A percentile compares a stretch with the other conserved stretches of the same genome.
These are phyloP conservation scores for Areca catechu DNA, from an alignment of 176 grass and related monocot genomes.

Conservation along the genomic window DNA sequence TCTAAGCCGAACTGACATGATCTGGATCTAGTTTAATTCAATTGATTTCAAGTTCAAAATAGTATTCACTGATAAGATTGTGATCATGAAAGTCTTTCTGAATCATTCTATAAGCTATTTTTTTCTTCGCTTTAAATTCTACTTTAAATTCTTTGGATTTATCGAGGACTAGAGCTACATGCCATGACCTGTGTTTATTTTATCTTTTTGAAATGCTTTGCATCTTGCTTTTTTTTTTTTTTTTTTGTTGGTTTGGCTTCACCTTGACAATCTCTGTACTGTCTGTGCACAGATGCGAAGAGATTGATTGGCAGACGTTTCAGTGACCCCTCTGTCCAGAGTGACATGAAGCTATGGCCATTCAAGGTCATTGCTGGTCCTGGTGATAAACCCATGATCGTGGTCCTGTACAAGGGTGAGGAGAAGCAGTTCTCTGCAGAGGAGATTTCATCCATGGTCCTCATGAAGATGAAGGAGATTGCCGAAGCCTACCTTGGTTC, in stretches of 20 bases:
- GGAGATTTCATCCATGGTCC: slow-evolving; percentile 95
- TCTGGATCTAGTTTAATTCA: no score
- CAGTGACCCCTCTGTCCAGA: slow-evolving; percentile 56
- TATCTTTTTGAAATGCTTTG: background rate
- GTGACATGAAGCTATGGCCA: slow-evolving; percentile 85
- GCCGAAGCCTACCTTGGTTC: slow-evolving; percentile 76
- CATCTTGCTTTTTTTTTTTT: background rate
- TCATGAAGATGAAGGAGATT: slow-evolving; percentile 83
- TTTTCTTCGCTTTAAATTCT: no score
- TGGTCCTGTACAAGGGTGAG: slow-evolving; percentile 81
- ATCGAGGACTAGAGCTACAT: no score
- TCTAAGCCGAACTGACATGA: no score
- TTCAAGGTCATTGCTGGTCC: slow-evolving; percentile 79
- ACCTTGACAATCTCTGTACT: background rate
- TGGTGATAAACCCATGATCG: slow-evolving; percentile 81
- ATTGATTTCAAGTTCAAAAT: no score
- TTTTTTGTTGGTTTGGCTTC: background rate
- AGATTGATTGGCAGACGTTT: slow-evolving; percentile 72
- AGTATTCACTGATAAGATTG: no score
- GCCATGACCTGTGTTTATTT: background rate
- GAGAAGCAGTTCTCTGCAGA: slow-evolving; percentile 78
- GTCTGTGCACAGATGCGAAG: slow-evolving; percentile 51
- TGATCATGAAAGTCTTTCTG: no score
- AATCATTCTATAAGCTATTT: no score
- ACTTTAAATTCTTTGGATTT: no score